phyloP scores from a whole-genome alignment of 345 rosid species.

The Eucalyptus viminalis region DNA sequence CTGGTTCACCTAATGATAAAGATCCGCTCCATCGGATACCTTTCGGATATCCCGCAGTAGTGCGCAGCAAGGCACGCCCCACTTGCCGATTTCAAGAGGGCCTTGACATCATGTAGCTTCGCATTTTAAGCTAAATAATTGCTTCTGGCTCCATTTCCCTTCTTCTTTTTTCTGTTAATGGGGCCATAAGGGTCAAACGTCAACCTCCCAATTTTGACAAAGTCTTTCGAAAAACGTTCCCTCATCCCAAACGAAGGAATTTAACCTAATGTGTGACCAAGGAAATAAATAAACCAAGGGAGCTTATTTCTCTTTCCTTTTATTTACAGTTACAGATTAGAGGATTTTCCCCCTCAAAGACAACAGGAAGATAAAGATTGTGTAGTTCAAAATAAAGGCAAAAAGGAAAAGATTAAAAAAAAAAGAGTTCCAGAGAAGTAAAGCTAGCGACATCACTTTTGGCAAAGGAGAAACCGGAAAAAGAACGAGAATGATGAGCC shows the following conservation, averaged over 20 bases:
- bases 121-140: neutral
- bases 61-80: neutral
- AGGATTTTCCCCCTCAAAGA: neutral
- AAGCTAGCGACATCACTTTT: neutral
- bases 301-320: neutral
- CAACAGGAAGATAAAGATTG: neutral
- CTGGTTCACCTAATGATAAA: neutral
- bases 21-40: neutral
- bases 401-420: neutral
- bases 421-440: neutral
- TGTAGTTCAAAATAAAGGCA: neutral
- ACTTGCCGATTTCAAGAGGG: neutral
- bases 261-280: neutral
- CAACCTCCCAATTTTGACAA: neutral
- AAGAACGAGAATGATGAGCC: neutral
- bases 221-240: neutral
- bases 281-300: neutral
- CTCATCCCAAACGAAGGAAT: neutral
- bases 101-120: neutral
- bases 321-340: neutral
- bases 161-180: neutral
- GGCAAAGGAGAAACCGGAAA: neutral
- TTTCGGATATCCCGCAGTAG: neutral
- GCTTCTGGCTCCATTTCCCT: neutral
- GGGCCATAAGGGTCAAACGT: neutral